phyloP scores from a whole-genome alignment of 2,329 filamentous ascomycete species.

The Calcarisporium arbuscula region DNA sequence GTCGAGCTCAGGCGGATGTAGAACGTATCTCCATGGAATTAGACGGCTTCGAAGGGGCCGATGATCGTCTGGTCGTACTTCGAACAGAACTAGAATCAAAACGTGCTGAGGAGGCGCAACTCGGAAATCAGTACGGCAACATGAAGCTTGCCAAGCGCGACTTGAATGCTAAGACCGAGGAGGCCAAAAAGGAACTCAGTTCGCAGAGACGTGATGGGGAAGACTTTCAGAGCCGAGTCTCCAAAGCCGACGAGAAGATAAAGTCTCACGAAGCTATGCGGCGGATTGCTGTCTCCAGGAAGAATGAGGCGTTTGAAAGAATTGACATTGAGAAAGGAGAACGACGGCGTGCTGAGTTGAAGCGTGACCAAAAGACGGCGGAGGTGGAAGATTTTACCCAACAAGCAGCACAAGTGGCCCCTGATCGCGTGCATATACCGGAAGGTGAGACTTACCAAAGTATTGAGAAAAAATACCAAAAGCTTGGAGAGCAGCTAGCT shows the following conservation, averaged over 20 bases:
- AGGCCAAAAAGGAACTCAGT: constrained; percentile 30
- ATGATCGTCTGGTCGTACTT: constrained; percentile 57
- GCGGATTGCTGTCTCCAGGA: constrained; percentile 48
- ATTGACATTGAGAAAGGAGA: constrained; percentile 42
- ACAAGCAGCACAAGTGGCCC: constrained; percentile 48
- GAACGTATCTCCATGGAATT: constrained; percentile 49
- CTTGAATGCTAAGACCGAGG: constrained; percentile 37
- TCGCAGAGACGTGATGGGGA: constrained; percentile 26
- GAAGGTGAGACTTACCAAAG: constrained; percentile 56
- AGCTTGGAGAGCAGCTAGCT: constrained; percentile 52
- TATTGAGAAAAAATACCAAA: constrained; percentile 47
- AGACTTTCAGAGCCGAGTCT: constrained; percentile 39
- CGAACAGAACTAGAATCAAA: constrained; percentile 50
- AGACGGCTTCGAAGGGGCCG: constrained; percentile 60
- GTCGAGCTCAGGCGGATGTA: constrained; percentile 55
- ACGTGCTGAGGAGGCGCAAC: constrained; percentile 41
- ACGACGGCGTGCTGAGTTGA: constrained; percentile 38
- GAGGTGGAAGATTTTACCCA: constrained; percentile 47
- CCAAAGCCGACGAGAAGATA: constrained; percentile 50
- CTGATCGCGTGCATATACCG: constrained; percentile 54
- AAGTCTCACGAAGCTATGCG: constrained; percentile 42
- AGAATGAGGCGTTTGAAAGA: constrained; percentile 52
- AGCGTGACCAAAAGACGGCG: constrained; percentile 38
- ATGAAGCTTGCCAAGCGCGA: constrained; percentile 42
- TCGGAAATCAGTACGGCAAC: constrained; percentile 50